Base-by-base conservation (phyloP, 352 stramenopile genomes). In the Blastocystis sp. region DNA sequence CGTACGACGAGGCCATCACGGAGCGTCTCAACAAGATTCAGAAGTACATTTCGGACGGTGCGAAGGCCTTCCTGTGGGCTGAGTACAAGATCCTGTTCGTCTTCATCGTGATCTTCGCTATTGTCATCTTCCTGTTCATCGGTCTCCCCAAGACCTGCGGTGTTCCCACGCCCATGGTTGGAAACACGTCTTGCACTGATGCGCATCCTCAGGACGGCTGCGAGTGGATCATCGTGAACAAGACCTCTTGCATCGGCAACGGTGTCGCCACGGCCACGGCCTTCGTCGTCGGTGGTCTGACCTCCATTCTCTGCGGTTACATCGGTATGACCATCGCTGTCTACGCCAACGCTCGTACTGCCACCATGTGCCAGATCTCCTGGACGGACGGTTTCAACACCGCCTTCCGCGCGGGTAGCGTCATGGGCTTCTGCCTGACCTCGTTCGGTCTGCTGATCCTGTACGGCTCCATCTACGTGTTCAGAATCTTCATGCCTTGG, bases 301-400 rank as follows among this genome's bases (percentile, higher is more conserved):
- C 97, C 80, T 99, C 97, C 62, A 98, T 98, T 93, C 92, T 95
- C 35, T 95, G 95, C 66, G 97, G 97, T 88, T 99, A 98, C 93
- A 95, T 99, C 91, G 97, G 97, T 81, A 99, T 99, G 97, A 98
- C 98, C 93, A 96, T 99, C 50, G 97, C 97, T 35, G 97, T 99
- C 26, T 98, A 98, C 93, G 96, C 96, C 80, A 99, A 99, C 93
- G 97, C 98, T 12, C 95, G 97, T 91, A 99, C 97, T 71, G 99
- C 97, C 62, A 94, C 98, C 66, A 97, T 95, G 74, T 97, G 96
- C 70, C 97, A 98, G 93, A 93, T 94, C 60, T 95, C 96, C 91
- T 98, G 96, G 95, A 96, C 94, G 33, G 93, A 95, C 62, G 96
- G 95, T 76, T 99, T 99, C 93, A 99, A 99, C 94, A 97, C 95